Conservation (phyloP, 768 basidiomycete species). For the Hypsizygus marmoreus region DNA sequence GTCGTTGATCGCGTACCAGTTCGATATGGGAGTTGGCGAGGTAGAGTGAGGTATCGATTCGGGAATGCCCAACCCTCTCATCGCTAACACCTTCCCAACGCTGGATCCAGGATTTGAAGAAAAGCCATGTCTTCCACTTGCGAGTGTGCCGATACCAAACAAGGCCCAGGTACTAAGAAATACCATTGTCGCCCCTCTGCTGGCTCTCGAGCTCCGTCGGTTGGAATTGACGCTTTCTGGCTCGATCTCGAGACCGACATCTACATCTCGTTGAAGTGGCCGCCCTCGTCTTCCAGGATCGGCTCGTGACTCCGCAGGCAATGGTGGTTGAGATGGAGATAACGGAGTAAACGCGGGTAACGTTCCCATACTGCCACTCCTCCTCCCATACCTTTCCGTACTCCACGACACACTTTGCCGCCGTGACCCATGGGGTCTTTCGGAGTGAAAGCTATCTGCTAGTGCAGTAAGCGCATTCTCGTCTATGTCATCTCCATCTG, state of each 20-base stretch:
- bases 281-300: slow-evolving; percentile 44
- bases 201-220: slow-evolving; percentile 59
- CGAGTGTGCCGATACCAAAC: slow-evolving; percentile 63
- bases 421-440: slow-evolving; percentile 46
- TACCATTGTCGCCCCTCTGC: slow-evolving; percentile 75
- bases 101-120: slow-evolving; percentile 27
- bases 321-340: slow-evolving; percentile 33
- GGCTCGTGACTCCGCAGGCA: slow-evolving; percentile 29
- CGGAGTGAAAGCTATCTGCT: slow-evolving; percentile 79
- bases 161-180: slow-evolving; percentile 79
- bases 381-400: slow-evolving; percentile 47
- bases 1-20: not conserved
- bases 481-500: slow-evolving; percentile 46
- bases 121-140: slow-evolving; percentile 29
- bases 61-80: slow-evolving; percentile 14
- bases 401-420: slow-evolving; percentile 71
- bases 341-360: slow-evolving; percentile 34
- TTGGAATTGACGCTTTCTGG: slow-evolving; percentile 22
- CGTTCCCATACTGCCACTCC: slow-evolving; percentile 50
- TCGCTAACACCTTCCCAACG: slow-evolving; percentile 51
- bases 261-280: slow-evolving; percentile 40
- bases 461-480: slow-evolving; percentile 58
- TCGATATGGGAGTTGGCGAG: not conserved
- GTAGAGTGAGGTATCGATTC: slow-evolving; percentile 13
- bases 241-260: slow-evolving; percentile 23